Base-by-base conservation (phyloP, 768 basidiomycete species). In the Scleroderma bovista region DNA sequence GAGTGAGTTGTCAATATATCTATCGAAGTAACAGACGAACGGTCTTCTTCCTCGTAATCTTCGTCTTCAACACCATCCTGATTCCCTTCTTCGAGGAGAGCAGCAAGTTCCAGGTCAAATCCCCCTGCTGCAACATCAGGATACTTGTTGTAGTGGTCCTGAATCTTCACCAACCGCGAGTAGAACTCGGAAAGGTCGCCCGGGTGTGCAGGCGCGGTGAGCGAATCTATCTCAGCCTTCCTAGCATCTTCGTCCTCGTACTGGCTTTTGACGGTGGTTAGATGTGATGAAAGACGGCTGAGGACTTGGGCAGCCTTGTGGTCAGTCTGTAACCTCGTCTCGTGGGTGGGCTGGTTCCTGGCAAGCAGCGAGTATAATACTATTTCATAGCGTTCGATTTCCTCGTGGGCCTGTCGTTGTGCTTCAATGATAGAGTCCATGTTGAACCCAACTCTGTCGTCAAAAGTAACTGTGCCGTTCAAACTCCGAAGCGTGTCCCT, bases 371-470 rank as follows among this genome's bases (percentile, higher is more conserved):
- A 84, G 50, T 91, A 90, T 16, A 97, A 78, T 10, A 88, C 91
- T 43, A 83, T 78, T 66, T 98, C 88, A 58, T 92, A 88, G 46
- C 88, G 84, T 71, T 99, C 95, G 22, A 93, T 78, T 67, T 97
- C 94, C 70, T 97, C 93, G 70, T 98, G 95, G 12, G 86, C 88
- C 60, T 93, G 93, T 46, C 95, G 84, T 63, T 95, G 89, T n/a
- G 89, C 72, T 71, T 99, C 95, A 64, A 97, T 76, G 60, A 91
- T 75, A 41, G 91, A 93, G 77, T 97, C 93, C 94, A 96, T 96
- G 39, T 34, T 55, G 12, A 56, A 54, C 29, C 46, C 40, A 26
- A 54, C 29, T 44, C 22, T 22, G 41, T n/a, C 20, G 23, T 9
- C 11, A n/a, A 37, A 36, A 44, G 39, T 22, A 47, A 55, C 69